phyloP scores from a whole-genome alignment of 495 filamentous ascomycete genomes.

The Cercophora samala region DNA sequence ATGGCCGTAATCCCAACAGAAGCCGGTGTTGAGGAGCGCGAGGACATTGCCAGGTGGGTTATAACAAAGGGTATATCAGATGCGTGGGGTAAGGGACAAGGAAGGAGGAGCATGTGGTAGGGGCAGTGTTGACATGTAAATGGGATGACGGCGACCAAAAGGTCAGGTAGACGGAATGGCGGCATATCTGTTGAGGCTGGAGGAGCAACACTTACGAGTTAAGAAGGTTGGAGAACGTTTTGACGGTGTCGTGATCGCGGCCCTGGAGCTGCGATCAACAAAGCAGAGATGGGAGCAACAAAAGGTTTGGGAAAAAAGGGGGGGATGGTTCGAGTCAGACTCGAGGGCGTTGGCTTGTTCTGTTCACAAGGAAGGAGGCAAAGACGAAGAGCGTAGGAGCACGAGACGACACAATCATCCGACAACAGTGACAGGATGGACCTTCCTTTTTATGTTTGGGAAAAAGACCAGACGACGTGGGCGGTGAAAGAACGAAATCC shows the following conservation, averaged over 20 bases:
- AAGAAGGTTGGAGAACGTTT: slow-evolving; percentile 87
- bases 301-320: slow-evolving; percentile 2
- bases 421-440: slow-evolving; percentile 7
- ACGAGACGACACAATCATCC: slow-evolving; percentile 4
- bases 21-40: background rate
- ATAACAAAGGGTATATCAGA: background rate
- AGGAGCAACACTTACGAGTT: slow-evolving; percentile 64
- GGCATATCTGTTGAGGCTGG: background rate
- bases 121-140: background rate
- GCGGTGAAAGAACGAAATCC: slow-evolving; percentile 10
- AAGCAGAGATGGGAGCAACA: slow-evolving; percentile 21
- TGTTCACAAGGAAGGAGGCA: slow-evolving; percentile 1
- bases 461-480: slow-evolving; percentile 6
- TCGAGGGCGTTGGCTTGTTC: background rate
- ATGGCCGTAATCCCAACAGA: background rate
- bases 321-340: background rate
- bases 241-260: slow-evolving; percentile 62
- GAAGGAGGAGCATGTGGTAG: background rate
- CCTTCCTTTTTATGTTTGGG: slow-evolving; percentile 9
- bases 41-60: background rate
- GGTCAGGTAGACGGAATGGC: slow-evolving; percentile 6
- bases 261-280: slow-evolving; percentile 49
- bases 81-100: background rate
- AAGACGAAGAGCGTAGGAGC: background rate
- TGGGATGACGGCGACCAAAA: background rate